These are phyloP conservation scores for Sclerotinia trifoliorum DNA, from an alignment of 2,329 filamentous ascomycete species.

Conservation along the genomic window DNA sequence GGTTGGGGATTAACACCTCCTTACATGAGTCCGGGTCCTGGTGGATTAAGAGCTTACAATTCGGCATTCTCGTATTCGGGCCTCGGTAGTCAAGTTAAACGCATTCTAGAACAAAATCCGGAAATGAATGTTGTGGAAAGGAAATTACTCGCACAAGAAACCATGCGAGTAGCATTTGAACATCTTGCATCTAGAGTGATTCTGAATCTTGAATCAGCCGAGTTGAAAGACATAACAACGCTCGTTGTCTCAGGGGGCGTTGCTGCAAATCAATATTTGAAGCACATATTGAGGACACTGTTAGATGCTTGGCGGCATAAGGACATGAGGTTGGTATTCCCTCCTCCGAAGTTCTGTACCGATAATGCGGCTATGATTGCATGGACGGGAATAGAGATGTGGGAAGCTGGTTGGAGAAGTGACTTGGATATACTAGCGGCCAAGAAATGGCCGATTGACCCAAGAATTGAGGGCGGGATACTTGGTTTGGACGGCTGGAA, in stretches of 20 bases:
- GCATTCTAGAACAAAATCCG: slow-evolving; percentile 48
- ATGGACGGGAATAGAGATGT: slow-evolving; percentile 94
- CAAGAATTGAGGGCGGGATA: slow-evolving; percentile 60
- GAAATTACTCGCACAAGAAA: slow-evolving; percentile 64
- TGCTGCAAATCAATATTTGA: slow-evolving; percentile 78
- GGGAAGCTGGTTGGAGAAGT: slow-evolving; percentile 68
- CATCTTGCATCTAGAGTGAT: slow-evolving; percentile 76
- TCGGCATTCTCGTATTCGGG: slow-evolving; percentile 71
- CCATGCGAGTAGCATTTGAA: slow-evolving; percentile 82
- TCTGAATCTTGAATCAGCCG: slow-evolving; percentile 54
- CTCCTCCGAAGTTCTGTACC: slow-evolving; percentile 77
- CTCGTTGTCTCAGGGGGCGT: slow-evolving; percentile 89
- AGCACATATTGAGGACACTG: slow-evolving; percentile 57
- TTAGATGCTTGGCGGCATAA: slow-evolving; percentile 66
- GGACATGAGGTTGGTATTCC: slow-evolving; percentile 64
- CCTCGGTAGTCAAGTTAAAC: slow-evolving; percentile 63
- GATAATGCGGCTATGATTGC: slow-evolving; percentile 98
- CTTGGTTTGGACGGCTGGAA: slow-evolving; percentile 58
- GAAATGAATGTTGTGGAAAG: slow-evolving; percentile 59
- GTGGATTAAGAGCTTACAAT: slow-evolving; percentile 36
- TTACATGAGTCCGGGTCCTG: slow-evolving; percentile 53
- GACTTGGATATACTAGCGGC: slow-evolving; percentile 59
- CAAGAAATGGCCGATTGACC: slow-evolving; percentile 74
- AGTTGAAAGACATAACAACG: slow-evolving; percentile 46
- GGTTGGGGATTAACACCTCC: slow-evolving; percentile 71